Base-by-base conservation (phyloP, 2,329 filamentous ascomycete species). In the Pestalotiopsis sp. region DNA sequence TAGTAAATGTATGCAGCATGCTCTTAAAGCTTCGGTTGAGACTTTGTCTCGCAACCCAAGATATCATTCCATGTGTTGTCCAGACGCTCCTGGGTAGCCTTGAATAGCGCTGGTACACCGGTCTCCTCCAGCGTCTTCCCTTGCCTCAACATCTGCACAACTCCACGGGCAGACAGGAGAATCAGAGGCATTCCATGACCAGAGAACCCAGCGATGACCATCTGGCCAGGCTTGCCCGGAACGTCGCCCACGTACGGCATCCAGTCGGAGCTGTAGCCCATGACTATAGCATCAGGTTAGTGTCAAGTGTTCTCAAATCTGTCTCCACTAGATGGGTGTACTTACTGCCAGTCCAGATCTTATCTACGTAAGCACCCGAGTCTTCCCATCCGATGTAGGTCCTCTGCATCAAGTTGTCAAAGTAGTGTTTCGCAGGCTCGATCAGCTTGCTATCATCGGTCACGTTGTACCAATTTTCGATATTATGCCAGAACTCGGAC, bases 181-280 rank as follows among this genome's bases (percentile, higher is more conserved):
- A 85, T 80, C 25, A 83, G 72, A 0, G 83, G 80, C 84, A 87
- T 87, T 0, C 85, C 86, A 67, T 86, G 84, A 0, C 86, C 85
- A 38, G 81, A 82, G 68, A 86, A 87, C 0, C 85, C 85, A 0
- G 81, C 84, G 25, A 84, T 73, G 20, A 87, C 76, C 60, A 80
- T 83, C 70, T 84, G 80, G 7, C 78, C 79, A 2, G 76, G 68
- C 63, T 77, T 79, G 0, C 75, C 80, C 0, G 84, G 84, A 0
- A 87, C 76, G 0, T 72, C 71, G 0, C 85, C 84, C 1, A 87
- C 74, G 20, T 82, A 79, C 0, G 85, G 84, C 17, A 81, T 70
- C 0, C 73, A 76, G 68, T 86, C 84, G 0, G 77, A 75, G 0
- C 80, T 83, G 63, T 81, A 81, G 1, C 82, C 82, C 80, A 83